A percentile compares a stretch with the other conserved stretches of the same genome.
phyloP scores from a whole-genome alignment of 331 rosid species.

The Malus hybrid region DNA sequence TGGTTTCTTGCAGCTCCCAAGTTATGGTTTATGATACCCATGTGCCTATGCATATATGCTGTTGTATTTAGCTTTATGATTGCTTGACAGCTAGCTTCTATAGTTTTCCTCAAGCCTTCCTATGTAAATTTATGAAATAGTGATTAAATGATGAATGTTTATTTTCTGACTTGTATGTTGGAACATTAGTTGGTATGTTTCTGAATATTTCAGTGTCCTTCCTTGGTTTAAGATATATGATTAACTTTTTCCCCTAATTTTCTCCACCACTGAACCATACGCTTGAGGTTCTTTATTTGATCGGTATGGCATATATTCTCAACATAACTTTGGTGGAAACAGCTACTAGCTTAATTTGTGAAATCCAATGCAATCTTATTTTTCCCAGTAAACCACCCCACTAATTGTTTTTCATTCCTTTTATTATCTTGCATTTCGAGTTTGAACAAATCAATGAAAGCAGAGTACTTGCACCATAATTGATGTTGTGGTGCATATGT shows the following conservation, averaged over 20 bases:
- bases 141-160: not conserved
- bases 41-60: not conserved
- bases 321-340: not conserved
- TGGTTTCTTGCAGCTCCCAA: slow-evolving; percentile 2
- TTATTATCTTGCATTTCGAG: not conserved
- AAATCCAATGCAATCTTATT: not conserved
- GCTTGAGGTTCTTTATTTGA: not conserved
- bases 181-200: not conserved
- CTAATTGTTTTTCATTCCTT: not conserved
- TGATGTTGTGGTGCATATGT: not conserved
- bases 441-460: not conserved
- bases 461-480: not conserved
- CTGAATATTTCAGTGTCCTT: not conserved
- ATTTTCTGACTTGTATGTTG: not conserved
- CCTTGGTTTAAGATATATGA: not conserved
- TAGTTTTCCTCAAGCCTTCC: not conserved
- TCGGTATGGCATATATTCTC: not conserved
- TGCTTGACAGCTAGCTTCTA: not conserved
- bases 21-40: not conserved
- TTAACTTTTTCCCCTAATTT: not conserved
- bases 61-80: not conserved
- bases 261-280: not conserved
- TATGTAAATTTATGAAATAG: not conserved
- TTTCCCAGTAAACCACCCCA: not conserved
- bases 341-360: not conserved